Evolutionary conservation across 345 rosid species (phyloP), one percentile per base, ranked within the genome.

Genomic region (Camelina sativa): DNA sequence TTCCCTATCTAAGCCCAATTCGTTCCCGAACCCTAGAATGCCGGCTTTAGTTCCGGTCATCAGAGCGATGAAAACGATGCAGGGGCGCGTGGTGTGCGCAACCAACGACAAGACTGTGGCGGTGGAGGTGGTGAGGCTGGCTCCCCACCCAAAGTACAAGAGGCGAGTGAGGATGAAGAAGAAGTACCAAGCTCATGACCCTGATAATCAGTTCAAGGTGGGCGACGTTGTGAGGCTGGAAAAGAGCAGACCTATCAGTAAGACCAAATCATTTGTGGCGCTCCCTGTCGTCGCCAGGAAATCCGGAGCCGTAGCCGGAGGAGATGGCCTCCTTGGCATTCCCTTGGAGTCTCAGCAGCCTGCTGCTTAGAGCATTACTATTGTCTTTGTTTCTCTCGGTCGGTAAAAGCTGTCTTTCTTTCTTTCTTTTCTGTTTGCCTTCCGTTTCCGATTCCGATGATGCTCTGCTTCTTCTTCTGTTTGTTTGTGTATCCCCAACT

Each of bases 121-220:
- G 0, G 98, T 93, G 46, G 97, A 88, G 75, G 98, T 93, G 37
- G 77, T 76, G 59, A 82, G 97, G 20, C 70, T 89, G 17, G 92
- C 88, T 48, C 89, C 87, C 1, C 90, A 91, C 61, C 98, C 96
- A 0, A 93, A 91, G 86, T 93, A 93, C 88, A 86, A 85, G 84
- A 88, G 94, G 50, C 85, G 94, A 62, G 86, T 93, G 6, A 81
- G 94, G 82, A 89, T 66, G 86, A 93, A 91, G 98, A 89, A 88
- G 89, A 91, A 87, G 91, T 88, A 71, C 85, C 97, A 89, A 70
- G 98, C 89, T 46, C 98, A 93, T 79, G 98, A 93, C 91, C 92
- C 88, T 1, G 94, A 87, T 2, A 91, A 89, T 82, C 77, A 73
- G 70, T 91, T 91, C 82, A 53, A 88, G 78, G 88, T 93, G 44